Evolutionary conservation across 192 early-diverging fungal genomes (phyloP).

Genomic region (Paraglomus brasilianum): DNA sequence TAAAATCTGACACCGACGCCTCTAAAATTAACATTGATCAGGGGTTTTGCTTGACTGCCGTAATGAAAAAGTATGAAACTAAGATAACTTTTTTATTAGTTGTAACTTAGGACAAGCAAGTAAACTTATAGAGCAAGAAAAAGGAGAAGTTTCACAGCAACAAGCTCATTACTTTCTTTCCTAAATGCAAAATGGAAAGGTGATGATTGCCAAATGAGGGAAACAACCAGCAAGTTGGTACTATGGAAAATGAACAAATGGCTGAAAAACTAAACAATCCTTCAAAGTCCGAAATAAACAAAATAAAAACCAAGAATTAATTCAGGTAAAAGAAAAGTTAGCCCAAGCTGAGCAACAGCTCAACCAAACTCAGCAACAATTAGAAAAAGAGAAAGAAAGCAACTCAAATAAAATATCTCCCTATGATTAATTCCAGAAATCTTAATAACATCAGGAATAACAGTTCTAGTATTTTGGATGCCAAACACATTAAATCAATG

Average conservation of each 20-base stretch:
- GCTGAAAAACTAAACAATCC: neutral
- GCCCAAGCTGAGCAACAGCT: conserved; percentile 17
- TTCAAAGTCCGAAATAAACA: conserved; percentile 4
- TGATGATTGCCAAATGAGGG: no score
- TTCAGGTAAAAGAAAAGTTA: conserved; percentile 13
- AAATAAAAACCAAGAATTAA: conserved; percentile 12
- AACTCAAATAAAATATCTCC: neutral
- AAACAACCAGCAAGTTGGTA: no score
- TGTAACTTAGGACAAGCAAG: no score
- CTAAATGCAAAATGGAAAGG: no score
- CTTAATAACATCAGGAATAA: conserved; percentile 14
- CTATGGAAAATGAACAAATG: neutral
- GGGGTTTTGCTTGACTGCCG: no score
- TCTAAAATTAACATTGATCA: no score
- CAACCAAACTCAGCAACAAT: conserved; percentile 6
- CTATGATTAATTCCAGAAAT: conserved; percentile 16
- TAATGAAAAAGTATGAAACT: no score
- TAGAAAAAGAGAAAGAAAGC: conserved; percentile 21
- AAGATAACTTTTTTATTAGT: no score
- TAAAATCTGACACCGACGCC: no score
- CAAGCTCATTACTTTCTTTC: no score
- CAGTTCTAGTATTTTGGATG: conserved; percentile 22
- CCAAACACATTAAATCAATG: conserved; percentile 13
- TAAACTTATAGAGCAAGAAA: no score
- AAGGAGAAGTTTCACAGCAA: no score